A percentile compares a stretch with the other conserved stretches of the same genome.
phyloP scores from a whole-genome alignment of 768 basidiomycete genomes.

The Podaxis pistillaris region DNA sequence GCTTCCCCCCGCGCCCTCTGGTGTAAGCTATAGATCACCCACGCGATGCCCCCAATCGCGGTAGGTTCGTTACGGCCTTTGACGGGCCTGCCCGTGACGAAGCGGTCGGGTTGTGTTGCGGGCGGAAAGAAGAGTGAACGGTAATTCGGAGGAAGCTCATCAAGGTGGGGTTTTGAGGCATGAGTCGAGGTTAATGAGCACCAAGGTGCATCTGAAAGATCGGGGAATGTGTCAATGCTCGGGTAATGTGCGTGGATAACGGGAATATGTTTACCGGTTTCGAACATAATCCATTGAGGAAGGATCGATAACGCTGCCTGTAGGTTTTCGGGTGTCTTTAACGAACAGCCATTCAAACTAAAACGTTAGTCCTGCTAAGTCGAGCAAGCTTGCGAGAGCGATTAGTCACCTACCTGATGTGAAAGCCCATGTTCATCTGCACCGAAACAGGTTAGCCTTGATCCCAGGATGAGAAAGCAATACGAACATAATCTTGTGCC shows the following conservation, averaged over 20 bases:
- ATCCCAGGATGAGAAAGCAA: background rate
- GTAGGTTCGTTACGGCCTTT: conserved; percentile 80
- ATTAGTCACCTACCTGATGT: conserved; percentile 43
- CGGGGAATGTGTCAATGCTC: background rate
- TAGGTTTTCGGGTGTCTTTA: conserved; percentile 72
- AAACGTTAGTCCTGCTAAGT: background rate
- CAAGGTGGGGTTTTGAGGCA: conserved; percentile 52
- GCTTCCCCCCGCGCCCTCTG: conserved; percentile 27
- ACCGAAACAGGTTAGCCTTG: background rate
- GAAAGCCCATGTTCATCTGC: conserved; percentile 75
- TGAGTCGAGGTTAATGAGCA: conserved; percentile 69
- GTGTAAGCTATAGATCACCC: conserved; percentile 56
- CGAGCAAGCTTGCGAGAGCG: background rate
- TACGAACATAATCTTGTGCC: conserved; percentile 46
- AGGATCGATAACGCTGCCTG: conserved; percentile 53
- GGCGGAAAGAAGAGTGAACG: conserved; percentile 50
- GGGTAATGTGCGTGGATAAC: background rate
- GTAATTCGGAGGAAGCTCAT: conserved; percentile 44
- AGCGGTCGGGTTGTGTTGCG: conserved; percentile 55
- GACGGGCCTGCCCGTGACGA: conserved; percentile 55
- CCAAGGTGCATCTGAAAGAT: conserved; percentile 62
- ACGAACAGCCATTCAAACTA: conserved; percentile 72
- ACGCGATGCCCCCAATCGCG: conserved; percentile 67
- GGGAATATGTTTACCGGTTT: conserved; percentile 55
- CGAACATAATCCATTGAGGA: conserved; percentile 61